Percentiles rank a stretch among this genome's conserved stretches.
These are phyloP conservation scores for Lepiota venenata DNA, from an alignment of 768 basidiomycete genomes.

Conservation along the genomic window DNA sequence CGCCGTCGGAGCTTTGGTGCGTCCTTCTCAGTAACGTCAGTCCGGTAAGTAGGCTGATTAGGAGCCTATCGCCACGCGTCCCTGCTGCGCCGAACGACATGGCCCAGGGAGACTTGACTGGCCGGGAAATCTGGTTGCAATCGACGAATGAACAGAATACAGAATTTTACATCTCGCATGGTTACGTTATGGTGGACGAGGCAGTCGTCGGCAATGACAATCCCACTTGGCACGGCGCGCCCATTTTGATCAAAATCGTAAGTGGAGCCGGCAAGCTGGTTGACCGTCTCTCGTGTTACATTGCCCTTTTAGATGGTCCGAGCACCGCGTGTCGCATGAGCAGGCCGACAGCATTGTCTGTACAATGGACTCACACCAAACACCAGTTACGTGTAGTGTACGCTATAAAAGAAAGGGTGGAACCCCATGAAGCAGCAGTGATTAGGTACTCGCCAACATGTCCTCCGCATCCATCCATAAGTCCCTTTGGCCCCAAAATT, in stretches of 20 bases:
- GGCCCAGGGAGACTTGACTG: conserved; percentile 18
- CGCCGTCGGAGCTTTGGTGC: conserved; percentile 19
- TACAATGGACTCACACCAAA: neutral
- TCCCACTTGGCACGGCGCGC: conserved; percentile 20
- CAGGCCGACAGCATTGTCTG: no score
- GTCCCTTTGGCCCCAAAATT: conserved; percentile 77
- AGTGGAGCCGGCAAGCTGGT: neutral
- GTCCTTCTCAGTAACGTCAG: neutral
- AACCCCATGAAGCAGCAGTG: neutral
- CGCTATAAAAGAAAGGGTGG: neutral
- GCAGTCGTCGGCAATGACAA: conserved; percentile 20
- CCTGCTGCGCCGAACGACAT: neutral
- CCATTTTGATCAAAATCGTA: conserved; percentile 21
- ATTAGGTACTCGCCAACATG: conserved; percentile 27
- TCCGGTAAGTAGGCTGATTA: neutral
- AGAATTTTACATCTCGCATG: conserved; percentile 23
- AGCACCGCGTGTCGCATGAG: neutral
- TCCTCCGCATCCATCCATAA: conserved; percentile 75
- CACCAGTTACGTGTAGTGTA: neutral
- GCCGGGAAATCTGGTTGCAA: conserved; percentile 17
- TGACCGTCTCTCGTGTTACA: neutral
- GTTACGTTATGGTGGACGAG: conserved; percentile 20
- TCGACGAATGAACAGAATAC: conserved; percentile 21
- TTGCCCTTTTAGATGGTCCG: conserved; percentile 19
- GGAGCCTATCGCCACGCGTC: neutral